These are phyloP conservation scores for Zopfochytrium polystomum DNA, from an alignment of 371 early-diverging fungal genomes.

Conservation along the genomic window DNA sequence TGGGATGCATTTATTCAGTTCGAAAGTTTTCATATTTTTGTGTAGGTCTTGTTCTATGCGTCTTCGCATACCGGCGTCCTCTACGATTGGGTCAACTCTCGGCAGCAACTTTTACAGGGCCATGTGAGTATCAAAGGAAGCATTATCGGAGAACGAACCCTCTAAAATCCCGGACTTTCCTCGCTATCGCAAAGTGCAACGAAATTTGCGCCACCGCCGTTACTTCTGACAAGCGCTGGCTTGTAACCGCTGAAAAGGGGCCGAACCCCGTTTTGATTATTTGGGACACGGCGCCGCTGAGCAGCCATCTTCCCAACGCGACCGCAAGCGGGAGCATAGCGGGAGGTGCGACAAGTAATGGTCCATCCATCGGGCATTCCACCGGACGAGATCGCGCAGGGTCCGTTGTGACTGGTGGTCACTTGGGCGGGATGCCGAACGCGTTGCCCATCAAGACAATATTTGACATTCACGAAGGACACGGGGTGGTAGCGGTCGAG, in stretches of 20 bases:
- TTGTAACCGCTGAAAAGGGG: constrained; percentile 48
- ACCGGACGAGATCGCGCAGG: too few relatives aligned
- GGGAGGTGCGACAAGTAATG: too few relatives aligned
- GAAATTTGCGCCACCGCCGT: constrained; percentile 33
- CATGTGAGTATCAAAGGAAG: constrained; percentile 30
- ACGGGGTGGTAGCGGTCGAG: constrained; percentile 36
- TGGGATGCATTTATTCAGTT: too few relatives aligned
- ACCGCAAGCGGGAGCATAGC: too few relatives aligned
- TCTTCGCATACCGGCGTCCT: constrained; percentile 46
- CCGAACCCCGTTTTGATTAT: constrained; percentile 39
- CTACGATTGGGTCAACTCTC: constrained; percentile 33
- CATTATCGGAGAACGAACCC: not conserved
- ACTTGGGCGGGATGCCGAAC: too few relatives aligned
- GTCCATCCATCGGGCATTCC: too few relatives aligned
- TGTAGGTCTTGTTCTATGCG: constrained; percentile 42
- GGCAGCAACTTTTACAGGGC: constrained; percentile 43
- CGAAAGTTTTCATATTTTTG: too few relatives aligned
- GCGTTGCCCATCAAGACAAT: constrained; percentile 51
- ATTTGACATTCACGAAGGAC: constrained; percentile 44
- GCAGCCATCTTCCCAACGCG: too few relatives aligned
- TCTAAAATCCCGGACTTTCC: not conserved
- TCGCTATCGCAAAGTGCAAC: constrained; percentile 32
- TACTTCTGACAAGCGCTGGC: constrained; percentile 37
- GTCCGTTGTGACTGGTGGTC: too few relatives aligned
- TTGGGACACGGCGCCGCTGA: constrained; percentile 44